Percentiles rank a stretch among this genome's conserved stretches.
These are phyloP conservation scores for Pleurotus sapidus DNA, from an alignment of 768 basidiomycete genomes.

Conservation along the genomic window DNA sequence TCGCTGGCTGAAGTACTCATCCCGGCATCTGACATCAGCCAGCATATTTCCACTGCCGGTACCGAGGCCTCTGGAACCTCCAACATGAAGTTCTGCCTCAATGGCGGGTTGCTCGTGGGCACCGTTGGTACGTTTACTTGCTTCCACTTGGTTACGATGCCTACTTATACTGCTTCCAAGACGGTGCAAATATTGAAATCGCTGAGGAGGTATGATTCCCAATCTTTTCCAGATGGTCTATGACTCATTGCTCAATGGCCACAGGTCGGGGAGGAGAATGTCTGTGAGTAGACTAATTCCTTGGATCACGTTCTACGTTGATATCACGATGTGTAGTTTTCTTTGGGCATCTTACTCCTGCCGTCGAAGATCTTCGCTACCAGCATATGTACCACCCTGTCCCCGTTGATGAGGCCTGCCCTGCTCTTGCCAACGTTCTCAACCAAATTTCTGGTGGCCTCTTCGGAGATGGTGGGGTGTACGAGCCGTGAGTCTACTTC, in stretches of 20 bases:
- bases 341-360: constrained; percentile 85
- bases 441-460: constrained; percentile 71
- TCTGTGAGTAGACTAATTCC: constrained; percentile 58
- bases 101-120: constrained; percentile 85
- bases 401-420: constrained; percentile 80
- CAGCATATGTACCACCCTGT: constrained; percentile 83
- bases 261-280: constrained; percentile 81
- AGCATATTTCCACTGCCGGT: constrained; percentile 97
- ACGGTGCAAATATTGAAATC: constrained; percentile 97
- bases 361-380: constrained; percentile 83
- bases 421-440: constrained; percentile 76
- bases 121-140: constrained; percentile 55
- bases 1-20: constrained; percentile 82
- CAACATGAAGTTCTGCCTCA: constrained; percentile 89
- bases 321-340: constrained; percentile 52
- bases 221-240: neutral
- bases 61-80: constrained; percentile 85
- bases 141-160: neutral
- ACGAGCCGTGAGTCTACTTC: constrained; percentile 70
- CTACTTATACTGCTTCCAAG: constrained; percentile 23
- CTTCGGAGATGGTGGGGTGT: constrained; percentile 80
- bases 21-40: constrained; percentile 91
- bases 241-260: neutral
- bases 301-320: constrained; percentile 5
- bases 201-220: constrained; percentile 65